Percentiles rank a stretch among this genome's conserved stretches.
Conservation (phyloP, 1,284 basidiomycete genomes). For the Ustilago sp. region DNA sequence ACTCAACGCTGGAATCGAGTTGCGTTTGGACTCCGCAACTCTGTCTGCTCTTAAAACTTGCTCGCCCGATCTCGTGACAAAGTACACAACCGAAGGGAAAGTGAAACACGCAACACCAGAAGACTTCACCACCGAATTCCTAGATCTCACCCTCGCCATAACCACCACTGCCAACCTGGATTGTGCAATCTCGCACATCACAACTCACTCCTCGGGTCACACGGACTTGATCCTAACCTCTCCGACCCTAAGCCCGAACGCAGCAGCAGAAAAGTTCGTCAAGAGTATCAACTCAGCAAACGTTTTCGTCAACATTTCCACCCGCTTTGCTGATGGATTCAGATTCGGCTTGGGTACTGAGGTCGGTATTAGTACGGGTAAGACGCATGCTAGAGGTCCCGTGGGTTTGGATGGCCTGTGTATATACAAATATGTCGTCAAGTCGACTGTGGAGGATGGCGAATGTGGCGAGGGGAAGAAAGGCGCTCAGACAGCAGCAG, state of each 20-base stretch:
- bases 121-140: constrained; percentile 88
- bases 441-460: neutral
- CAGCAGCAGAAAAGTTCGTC: constrained; percentile 79
- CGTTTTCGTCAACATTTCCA: constrained; percentile 92
- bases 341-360: constrained; percentile 97
- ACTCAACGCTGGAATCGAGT: constrained; percentile 77
- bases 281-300: constrained; percentile 90
- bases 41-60: neutral
- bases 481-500: constrained; percentile 35
- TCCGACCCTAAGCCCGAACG: constrained; percentile 24
- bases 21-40: constrained; percentile 79
- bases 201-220: constrained; percentile 91
- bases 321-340: constrained; percentile 96
- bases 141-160: constrained; percentile 74
- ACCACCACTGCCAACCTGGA: constrained; percentile 78
- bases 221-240: constrained; percentile 84
- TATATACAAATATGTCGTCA: constrained; percentile 66
- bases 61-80: neutral
- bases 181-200: constrained; percentile 88
- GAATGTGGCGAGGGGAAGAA: neutral
- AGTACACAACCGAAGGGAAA: constrained; percentile 61
- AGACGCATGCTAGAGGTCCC: constrained; percentile 95
- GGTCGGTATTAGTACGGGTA: constrained; percentile 95
- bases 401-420: constrained; percentile 87
- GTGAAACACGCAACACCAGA: constrained; percentile 68